phyloP scores from a whole-genome alignment of 305 asterid genomes.

The Fraxinus albicans region DNA sequence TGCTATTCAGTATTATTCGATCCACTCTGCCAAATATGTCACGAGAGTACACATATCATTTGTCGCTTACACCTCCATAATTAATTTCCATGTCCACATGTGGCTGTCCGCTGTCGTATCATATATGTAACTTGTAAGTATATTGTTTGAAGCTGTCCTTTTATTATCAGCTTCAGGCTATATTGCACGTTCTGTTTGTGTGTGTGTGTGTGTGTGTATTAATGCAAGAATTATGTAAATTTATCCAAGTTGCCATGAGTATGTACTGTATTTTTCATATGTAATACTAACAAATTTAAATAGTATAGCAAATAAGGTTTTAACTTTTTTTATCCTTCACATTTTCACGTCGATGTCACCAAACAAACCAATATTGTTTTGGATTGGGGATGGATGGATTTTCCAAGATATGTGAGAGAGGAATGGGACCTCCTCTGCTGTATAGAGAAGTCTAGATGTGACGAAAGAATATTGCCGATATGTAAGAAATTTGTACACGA shows the following conservation, averaged over 20 bases:
- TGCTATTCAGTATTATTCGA: background rate
- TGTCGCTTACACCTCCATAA: background rate
- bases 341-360: background rate
- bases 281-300: background rate
- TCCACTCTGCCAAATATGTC: background rate
- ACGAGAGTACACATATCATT: background rate
- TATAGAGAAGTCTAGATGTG: slow-evolving; percentile 39
- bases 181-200: slow-evolving; percentile 25
- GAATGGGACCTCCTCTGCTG: slow-evolving; percentile 37
- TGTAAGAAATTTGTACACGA: background rate
- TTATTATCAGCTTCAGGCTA: slow-evolving; percentile 43
- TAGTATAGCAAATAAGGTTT: background rate
- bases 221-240: background rate
- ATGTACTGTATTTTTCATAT: background rate
- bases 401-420: slow-evolving; percentile 21
- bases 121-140: slow-evolving; percentile 5
- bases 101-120: background rate
- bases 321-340: background rate
- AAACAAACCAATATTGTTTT: background rate
- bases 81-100: background rate
- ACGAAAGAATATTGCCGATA: slow-evolving; percentile 41
- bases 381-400: slow-evolving; percentile 17
- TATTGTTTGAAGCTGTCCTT: slow-evolving; percentile 40
- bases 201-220: background rate
- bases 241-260: background rate